Percentiles rank a stretch among this genome's conserved stretches.
phyloP scores from a whole-genome alignment of 805 yeast species.

The Candida tammaniensis region DNA sequence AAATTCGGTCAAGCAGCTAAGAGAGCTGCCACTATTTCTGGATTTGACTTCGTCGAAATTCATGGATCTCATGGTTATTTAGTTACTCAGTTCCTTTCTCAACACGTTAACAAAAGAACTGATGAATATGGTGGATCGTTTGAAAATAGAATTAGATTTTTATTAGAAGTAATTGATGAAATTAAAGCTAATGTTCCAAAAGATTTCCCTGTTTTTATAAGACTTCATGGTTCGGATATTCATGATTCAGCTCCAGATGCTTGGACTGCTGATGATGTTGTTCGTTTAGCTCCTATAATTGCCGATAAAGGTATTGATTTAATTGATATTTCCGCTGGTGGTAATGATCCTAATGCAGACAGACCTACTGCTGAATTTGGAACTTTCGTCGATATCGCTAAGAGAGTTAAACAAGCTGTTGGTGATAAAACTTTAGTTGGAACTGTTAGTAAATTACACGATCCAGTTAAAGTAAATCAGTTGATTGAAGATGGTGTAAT shows the following conservation, averaged over 20 bases:
- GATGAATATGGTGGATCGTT: conserved; percentile 65
- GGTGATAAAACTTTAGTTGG: conserved; percentile 44
- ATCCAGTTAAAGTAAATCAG: conserved; percentile 31
- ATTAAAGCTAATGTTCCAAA: conserved; percentile 37
- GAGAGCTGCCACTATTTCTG: conserved; percentile 42
- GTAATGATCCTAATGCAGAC: conserved; percentile 32
- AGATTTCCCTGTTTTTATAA: conserved; percentile 45
- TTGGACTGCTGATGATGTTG: conserved; percentile 47
- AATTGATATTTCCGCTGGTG: conserved; percentile 56
- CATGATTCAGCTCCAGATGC: conserved; percentile 31
- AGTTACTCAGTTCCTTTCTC: conserved; percentile 46
- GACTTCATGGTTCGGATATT: conserved; percentile 48
- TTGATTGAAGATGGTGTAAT: conserved; percentile 41
- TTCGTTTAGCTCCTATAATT: conserved; percentile 37
- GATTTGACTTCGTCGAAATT: conserved; percentile 63
- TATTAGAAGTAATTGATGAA: conserved; percentile 47
- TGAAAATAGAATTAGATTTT: conserved; percentile 53
- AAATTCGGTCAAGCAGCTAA: conserved; percentile 46
- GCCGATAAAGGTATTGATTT: conserved; percentile 47
- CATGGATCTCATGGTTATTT: conserved; percentile 68
- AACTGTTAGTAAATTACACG: conserved; percentile 44
- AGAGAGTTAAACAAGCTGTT: conserved; percentile 36
- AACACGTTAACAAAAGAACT: conserved; percentile 48
- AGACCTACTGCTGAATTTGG: conserved; percentile 26
- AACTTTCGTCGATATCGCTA: conserved; percentile 39